Conservation (phyloP, 176 grass and related monocot species). For the Triticum dicoccoides region DNA sequence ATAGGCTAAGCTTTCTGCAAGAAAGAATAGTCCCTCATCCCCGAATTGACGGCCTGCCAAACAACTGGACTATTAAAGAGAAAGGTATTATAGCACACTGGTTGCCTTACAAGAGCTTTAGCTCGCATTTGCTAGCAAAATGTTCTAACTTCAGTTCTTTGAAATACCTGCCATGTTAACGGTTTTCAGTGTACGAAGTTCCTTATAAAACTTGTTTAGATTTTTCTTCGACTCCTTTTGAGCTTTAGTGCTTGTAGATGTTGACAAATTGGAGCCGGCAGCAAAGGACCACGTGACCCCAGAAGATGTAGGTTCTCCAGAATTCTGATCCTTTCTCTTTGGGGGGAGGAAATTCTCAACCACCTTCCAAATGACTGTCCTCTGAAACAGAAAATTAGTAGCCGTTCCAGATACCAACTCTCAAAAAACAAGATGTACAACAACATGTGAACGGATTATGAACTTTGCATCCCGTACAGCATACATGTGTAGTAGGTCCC, state of each 20-base stretch:
- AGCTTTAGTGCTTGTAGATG: conserved; percentile 35
- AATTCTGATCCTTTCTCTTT: conserved; percentile 39
- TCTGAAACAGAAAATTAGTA: conserved; percentile 74
- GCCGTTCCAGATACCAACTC: not conserved
- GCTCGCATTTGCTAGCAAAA: not conserved
- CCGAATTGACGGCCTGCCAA: conserved; percentile 88
- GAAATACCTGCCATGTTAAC: conserved; percentile 92
- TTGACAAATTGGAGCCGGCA: conserved; percentile 74
- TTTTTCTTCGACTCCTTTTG: conserved; percentile 70
- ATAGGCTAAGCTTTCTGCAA: conserved; percentile 96
- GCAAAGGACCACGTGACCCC: conserved; percentile 74
- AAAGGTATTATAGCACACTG: not conserved
- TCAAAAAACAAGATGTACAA: not conserved
- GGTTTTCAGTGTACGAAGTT: conserved; percentile 58
- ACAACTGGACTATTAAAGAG: conserved; percentile 1
- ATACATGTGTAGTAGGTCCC: not conserved
- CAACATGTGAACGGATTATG: not conserved
- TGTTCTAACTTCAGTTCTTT: not conserved
- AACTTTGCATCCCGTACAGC: not conserved
- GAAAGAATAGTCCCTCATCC: conserved; percentile 90
- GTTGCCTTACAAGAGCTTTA: not conserved
- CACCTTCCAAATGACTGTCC: conserved; percentile 87
- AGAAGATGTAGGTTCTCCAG: conserved; percentile 20
- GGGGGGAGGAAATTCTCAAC: conserved; percentile 56
- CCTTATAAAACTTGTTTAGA: conserved; percentile 82